A percentile compares a stretch with the other conserved stretches of the same genome.
Evolutionary conservation across 192 early-diverging fungal species (phyloP).

Genomic region (Umbelopsis sp.): DNA sequence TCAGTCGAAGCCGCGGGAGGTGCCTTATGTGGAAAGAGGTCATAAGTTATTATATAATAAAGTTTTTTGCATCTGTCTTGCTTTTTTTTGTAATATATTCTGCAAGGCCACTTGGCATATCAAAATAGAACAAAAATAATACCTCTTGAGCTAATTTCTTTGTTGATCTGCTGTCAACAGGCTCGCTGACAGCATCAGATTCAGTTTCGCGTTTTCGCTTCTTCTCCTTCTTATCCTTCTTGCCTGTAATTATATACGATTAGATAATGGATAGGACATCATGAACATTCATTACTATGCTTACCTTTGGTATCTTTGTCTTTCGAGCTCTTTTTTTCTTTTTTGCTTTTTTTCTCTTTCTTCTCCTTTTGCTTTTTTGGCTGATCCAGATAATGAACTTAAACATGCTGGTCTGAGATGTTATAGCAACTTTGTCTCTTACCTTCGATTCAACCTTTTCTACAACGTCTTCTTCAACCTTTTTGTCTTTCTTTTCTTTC

Average conservation of each 20-base stretch:
- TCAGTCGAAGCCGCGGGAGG: constrained; percentile 20
- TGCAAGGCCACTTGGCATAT: not conserved
- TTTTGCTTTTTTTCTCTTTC: constrained; percentile 30
- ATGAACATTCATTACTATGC: constrained; percentile 1
- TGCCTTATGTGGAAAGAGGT: constrained; percentile 20
- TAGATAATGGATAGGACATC: constrained; percentile 11
- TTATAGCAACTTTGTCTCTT: not conserved
- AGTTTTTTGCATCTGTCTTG: not conserved
- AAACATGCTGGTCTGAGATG: not conserved
- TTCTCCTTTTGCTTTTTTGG: constrained; percentile 32
- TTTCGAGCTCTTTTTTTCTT: constrained; percentile 40
- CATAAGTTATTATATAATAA: constrained; percentile 16
- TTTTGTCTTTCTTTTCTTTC: constrained; percentile 44
- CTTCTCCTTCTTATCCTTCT: constrained; percentile 29
- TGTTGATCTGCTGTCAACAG: constrained; percentile 3
- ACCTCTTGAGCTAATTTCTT: constrained; percentile 20
- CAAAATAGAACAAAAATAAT: not conserved
- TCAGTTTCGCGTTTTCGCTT: constrained; percentile 35
- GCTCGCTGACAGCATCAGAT: not conserved
- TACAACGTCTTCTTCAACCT: not conserved
- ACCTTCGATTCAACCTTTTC: constrained; percentile 19
- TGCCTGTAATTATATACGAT: constrained; percentile 27
- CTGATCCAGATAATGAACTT: not conserved
- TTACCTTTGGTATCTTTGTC: constrained; percentile 41
- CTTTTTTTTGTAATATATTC: not conserved